Conservation (phyloP, 768 basidiomycete genomes). For the Lanmaoa rubissima region DNA sequence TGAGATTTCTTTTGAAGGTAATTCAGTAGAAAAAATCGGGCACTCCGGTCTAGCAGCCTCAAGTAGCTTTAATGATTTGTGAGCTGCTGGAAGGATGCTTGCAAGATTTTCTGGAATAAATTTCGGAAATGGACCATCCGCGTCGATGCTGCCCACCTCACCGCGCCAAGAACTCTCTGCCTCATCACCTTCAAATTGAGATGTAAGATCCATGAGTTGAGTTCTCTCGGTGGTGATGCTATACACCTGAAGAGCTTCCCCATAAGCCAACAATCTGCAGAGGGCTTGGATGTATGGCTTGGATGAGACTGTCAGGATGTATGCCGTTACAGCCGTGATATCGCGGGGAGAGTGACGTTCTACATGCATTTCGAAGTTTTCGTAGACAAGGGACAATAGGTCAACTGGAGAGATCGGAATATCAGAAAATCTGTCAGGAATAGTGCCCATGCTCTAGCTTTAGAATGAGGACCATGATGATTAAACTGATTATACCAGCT, state of each 20-base stretch:
- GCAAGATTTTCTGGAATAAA: constrained; percentile 59
- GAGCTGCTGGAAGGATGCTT: constrained; percentile 58
- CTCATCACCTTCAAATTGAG: constrained; percentile 30
- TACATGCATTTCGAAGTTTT: constrained; percentile 51
- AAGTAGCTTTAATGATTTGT: constrained; percentile 66
- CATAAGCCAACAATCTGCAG: constrained; percentile 58
- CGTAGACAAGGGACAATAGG: constrained; percentile 62
- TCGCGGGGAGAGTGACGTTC: constrained; percentile 48
- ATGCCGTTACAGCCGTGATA: constrained; percentile 59
- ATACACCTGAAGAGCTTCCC: constrained; percentile 30
- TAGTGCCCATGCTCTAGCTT: constrained; percentile 28
- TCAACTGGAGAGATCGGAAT: constrained; percentile 46
- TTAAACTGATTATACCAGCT: background rate
- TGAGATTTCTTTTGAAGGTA: constrained; percentile 41
- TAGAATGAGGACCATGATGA: constrained; percentile 2
- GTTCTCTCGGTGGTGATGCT: constrained; percentile 10
- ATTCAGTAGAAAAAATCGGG: constrained; percentile 45
- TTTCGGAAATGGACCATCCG: constrained; percentile 49
- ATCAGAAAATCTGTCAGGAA: constrained; percentile 40
- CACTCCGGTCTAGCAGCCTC: constrained; percentile 65
- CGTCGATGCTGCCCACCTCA: constrained; percentile 39
- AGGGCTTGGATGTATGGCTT: constrained; percentile 59
- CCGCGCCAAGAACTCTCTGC: constrained; percentile 40
- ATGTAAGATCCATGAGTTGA: constrained; percentile 16
- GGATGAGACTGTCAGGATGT: constrained; percentile 63